A percentile compares a stretch with the other conserved stretches of the same genome.
phyloP scores from a whole-genome alignment of 805 yeast species.

The Suhomyces sp. region DNA sequence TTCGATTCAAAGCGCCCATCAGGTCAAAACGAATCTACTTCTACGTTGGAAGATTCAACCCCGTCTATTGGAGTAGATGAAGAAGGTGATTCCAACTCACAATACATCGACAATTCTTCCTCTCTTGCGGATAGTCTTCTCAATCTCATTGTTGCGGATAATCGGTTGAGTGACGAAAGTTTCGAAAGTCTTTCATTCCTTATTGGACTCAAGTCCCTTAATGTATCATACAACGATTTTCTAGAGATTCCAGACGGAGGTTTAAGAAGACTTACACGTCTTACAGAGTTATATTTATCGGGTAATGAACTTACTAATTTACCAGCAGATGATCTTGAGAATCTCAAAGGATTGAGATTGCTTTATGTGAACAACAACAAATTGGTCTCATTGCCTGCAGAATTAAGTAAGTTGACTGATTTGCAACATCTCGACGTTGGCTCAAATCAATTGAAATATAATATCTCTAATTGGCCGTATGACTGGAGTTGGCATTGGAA shows the following conservation, averaged over 20 bases:
- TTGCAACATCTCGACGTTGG: conserved; percentile 84
- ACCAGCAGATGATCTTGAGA: conserved; percentile 83
- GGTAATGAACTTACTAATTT: conserved; percentile 79
- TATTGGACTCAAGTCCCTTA: conserved; percentile 57
- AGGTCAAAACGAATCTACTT: background rate
- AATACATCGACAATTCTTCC: conserved; percentile 8
- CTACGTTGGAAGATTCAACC: background rate
- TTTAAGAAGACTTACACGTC: conserved; percentile 50
- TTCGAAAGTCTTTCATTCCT: conserved; percentile 66
- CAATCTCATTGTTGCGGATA: conserved; percentile 72
- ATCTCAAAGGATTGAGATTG: conserved; percentile 54
- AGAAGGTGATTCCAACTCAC: conserved; percentile 5
- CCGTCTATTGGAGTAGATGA: background rate
- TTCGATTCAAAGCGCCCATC: conserved; percentile 1
- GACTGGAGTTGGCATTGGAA: conserved; percentile 98
- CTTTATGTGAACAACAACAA: conserved; percentile 80
- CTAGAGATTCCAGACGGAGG: conserved; percentile 81
- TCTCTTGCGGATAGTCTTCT: conserved; percentile 52
- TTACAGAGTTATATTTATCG: conserved; percentile 70
- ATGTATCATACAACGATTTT: conserved; percentile 81
- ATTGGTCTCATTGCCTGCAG: conserved; percentile 85
- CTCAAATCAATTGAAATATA: conserved; percentile 84
- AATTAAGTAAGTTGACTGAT: conserved; percentile 63
- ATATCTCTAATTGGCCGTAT: conserved; percentile 89
- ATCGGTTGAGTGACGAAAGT: conserved; percentile 74